Evolutionary conservation across 2,329 filamentous ascomycete genomes (phyloP), one percentile per base, ranked within the genome.

Genomic region (Cladophialophora carrionii): DNA sequence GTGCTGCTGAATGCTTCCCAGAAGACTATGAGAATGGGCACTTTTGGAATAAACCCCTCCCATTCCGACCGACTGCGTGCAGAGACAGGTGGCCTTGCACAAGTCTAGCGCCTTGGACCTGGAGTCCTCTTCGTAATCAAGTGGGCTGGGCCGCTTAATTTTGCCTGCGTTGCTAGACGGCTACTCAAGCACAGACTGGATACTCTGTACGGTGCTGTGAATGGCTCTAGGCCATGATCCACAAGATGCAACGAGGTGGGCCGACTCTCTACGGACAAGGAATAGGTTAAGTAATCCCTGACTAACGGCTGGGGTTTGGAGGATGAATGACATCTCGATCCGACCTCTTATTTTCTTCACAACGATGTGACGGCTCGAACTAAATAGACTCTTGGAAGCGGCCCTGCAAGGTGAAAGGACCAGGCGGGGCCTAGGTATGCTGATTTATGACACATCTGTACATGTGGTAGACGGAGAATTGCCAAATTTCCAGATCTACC

Each of bases 201-300:
- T 51, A n/a, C 41, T 43, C 41, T 3, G 12, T 14, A 5, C 48
- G 14, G 20, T 22, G n/a, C n/a, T n/a, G n/a, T n/a, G n/a, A n/a
- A 22, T 51, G 26, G 48, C 48, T 17, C 20, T 26, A 3, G 20
- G 24, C 12, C 9, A 29, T 26, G 10, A 20, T 51, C 48, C 20
- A 7, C 48, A 51, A 52, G 46, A n/a, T 10, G 48, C 31, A 52
- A 37, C n/a, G 22, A 43, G 14, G 57, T 43, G 57, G 57, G 57
- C 57, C 53, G 31, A 56, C 37, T 49, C 26, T 34, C 3, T 32
- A 29, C 1, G 3, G n/a, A 10, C 43, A 43, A 26, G 12, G 43
- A 37, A 31, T 32, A 29, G 14, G 48, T 61, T 61, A 59, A 51
- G 57, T 54, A 61, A 61, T 61, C 58, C 48, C 58, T 61, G 58